Conservation (phyloP, 2,329 filamentous ascomycete genomes). For the Fusarium falciforme region DNA sequence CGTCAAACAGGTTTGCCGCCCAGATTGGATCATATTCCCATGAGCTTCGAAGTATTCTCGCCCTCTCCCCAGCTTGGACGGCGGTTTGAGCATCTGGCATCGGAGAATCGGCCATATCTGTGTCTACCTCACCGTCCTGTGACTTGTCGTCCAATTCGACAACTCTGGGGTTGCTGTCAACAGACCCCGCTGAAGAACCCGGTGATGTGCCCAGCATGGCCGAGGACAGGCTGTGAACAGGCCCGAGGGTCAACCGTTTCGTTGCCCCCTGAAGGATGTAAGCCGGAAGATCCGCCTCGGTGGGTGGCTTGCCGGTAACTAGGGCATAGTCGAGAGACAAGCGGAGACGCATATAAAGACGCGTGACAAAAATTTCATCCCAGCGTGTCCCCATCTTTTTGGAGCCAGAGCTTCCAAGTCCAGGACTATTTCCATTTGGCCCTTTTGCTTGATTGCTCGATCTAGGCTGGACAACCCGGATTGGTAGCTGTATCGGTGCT, state of each 20-base stretch:
- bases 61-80: not conserved
- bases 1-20: slow-evolving; percentile 12
- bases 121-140: not conserved
- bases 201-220: not conserved
- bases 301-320: slow-evolving; percentile 1
- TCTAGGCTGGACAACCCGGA: not conserved
- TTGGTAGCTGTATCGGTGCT: not conserved
- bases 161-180: not conserved
- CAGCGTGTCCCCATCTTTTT: not conserved
- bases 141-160: not conserved
- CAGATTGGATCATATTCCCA: slow-evolving; percentile 6
- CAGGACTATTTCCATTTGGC: not conserved
- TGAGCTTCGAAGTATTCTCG: not conserved
- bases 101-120: not conserved
- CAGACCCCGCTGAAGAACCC: not conserved
- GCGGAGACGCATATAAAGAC: slow-evolving; percentile 5
- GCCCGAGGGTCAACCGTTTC: not conserved
- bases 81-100: not conserved
- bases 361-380: slow-evolving; percentile 8
- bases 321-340: slow-evolving; percentile 6
- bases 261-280: slow-evolving; percentile 4
- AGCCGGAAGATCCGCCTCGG: slow-evolving; percentile 2
- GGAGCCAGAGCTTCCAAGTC: not conserved
- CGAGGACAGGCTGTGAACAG: not conserved
- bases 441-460: not conserved